These are phyloP conservation scores for Russula abietina DNA, from an alignment of 768 basidiomycete species.

Conservation along the genomic window DNA sequence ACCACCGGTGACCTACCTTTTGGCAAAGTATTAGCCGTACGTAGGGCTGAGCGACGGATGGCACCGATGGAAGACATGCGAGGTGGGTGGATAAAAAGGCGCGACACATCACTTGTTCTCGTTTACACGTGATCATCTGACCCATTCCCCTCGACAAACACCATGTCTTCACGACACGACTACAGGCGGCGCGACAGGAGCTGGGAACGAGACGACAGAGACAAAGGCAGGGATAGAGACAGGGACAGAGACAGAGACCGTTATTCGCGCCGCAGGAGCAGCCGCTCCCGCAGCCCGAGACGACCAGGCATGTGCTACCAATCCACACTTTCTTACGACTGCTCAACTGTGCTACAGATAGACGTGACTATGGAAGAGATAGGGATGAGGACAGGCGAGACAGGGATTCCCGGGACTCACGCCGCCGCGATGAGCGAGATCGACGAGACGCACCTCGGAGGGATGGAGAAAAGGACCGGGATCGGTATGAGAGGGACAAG, in stretches of 20 bases:
- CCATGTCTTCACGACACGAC: constrained; percentile 34
- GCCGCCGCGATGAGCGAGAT: constrained; percentile 23
- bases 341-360: constrained; percentile 7
- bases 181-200: constrained; percentile 31
- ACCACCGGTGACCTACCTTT: neutral
- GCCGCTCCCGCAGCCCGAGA: constrained; percentile 27
- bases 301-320: constrained; percentile 17
- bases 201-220: constrained; percentile 28
- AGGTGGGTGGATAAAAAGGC: neutral
- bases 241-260: constrained; percentile 24
- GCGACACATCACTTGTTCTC: neutral
- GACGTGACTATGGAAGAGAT: constrained; percentile 21
- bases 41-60: neutral
- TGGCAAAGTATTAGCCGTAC: neutral
- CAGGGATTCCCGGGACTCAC: constrained; percentile 18
- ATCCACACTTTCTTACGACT: neutral
- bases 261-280: constrained; percentile 22
- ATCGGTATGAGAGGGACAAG: constrained; percentile 20
- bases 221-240: constrained; percentile 24
- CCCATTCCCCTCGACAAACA: neutral
- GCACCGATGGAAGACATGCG: constrained; percentile 9
- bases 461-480: constrained; percentile 26
- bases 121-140: constrained; percentile 19
- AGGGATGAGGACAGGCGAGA: constrained; percentile 23
- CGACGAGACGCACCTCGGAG: constrained; percentile 25